Percentiles rank a stretch among this genome's conserved stretches.
These are phyloP conservation scores for Linnemannia hyalina DNA, from an alignment of 192 early-diverging fungal species.

Conservation along the genomic window DNA sequence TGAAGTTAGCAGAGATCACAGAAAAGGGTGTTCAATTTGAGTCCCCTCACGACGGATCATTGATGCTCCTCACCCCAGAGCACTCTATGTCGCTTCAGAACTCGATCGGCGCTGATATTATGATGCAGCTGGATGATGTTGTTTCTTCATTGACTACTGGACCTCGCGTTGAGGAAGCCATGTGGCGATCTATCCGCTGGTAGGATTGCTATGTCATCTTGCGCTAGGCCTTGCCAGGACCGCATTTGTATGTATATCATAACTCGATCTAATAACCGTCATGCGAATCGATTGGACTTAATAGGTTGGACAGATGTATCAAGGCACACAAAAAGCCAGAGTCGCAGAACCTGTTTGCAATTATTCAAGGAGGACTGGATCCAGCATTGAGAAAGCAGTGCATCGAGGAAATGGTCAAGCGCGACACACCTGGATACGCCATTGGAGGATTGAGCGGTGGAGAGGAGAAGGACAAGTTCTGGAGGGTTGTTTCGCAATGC, in stretches of 20 bases:
- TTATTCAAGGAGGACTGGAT: constrained; percentile 90
- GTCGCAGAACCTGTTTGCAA: constrained; percentile 88
- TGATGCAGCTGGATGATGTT: constrained; percentile 95
- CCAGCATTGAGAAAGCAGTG: constrained; percentile 76
- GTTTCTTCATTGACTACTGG: constrained; percentile 86
- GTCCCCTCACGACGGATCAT: constrained; percentile 84
- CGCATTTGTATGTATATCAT: not conserved
- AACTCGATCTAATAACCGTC: not conserved
- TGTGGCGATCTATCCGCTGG: constrained; percentile 91
- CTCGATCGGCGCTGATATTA: constrained; percentile 88
- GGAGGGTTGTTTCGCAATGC: constrained; percentile 84
- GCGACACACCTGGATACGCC: constrained; percentile 86
- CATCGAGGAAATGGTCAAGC: constrained; percentile 83
- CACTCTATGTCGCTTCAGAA: constrained; percentile 91
- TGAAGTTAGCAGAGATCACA: constrained; percentile 86
- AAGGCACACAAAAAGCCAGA: constrained; percentile 77
- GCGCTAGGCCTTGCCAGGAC: too few relatives aligned
- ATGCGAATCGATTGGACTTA: not conserved
- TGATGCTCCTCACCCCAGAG: constrained; percentile 88
- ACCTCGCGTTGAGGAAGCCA: constrained; percentile 89
- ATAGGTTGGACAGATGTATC: constrained; percentile 82
- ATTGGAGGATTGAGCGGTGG: constrained; percentile 91
- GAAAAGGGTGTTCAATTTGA: constrained; percentile 90
- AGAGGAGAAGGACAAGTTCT: constrained; percentile 88
- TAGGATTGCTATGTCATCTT: not conserved